Evolutionary conservation across 2,329 filamentous ascomycete genomes (phyloP).

Genomic region (Pestalotiopsis sp.): DNA sequence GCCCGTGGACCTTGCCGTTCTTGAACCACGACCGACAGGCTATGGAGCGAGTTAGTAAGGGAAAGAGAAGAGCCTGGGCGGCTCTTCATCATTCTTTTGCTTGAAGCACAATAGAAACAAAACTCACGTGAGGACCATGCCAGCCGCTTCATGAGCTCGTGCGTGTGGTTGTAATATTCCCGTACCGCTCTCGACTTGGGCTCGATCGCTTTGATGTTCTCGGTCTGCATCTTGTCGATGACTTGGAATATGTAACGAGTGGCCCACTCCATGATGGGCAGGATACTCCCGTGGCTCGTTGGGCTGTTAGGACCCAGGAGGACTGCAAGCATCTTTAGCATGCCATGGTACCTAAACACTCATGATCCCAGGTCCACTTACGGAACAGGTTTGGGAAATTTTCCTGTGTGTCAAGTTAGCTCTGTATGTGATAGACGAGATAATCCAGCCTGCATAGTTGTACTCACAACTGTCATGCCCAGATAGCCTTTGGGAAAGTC

Average conservation of each 20-base stretch:
- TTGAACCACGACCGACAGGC: constrained; percentile 11
- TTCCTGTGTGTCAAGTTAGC: not conserved
- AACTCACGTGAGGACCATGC: not conserved
- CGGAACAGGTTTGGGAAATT: not conserved
- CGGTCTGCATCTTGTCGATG: constrained; percentile 32
- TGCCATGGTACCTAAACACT: not conserved
- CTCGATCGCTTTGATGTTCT: constrained; percentile 30
- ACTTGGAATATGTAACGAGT: constrained; percentile 35
- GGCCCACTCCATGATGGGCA: constrained; percentile 31
- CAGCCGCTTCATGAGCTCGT: constrained; percentile 5
- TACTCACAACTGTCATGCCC: not conserved
- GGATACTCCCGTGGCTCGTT: constrained; percentile 25
- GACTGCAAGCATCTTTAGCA: not conserved
- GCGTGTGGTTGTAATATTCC: constrained; percentile 6
- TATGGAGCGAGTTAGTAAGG: not conserved
- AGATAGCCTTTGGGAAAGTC: not conserved
- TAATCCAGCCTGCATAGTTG: not conserved
- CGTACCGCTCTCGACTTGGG: constrained; percentile 3
- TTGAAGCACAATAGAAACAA: not conserved
- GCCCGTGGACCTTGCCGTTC: constrained; percentile 5
- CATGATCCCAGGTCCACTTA: not conserved
- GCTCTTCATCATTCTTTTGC: not conserved
- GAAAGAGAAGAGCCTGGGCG: not conserved
- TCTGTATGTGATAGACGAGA: not conserved
- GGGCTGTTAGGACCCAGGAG: constrained; percentile 28